Base-by-base conservation (phyloP, 1,139 yeast genomes). In the Pichia terricola region DNA sequence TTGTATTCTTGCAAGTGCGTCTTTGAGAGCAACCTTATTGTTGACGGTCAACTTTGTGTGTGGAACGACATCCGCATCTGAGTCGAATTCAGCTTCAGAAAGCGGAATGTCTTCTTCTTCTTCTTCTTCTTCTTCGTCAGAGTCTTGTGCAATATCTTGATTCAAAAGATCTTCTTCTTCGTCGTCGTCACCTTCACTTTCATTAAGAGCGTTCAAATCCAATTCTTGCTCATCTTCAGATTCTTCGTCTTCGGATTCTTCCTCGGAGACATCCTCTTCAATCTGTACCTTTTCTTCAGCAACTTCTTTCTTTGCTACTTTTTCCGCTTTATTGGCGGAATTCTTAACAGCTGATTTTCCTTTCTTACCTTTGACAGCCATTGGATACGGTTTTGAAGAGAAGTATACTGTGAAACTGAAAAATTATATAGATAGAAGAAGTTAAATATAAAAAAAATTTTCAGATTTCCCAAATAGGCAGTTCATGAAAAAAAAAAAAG, bases 31-130 rank as follows among this genome's bases (percentile, higher is more conserved):
- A 31, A 82, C 79, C 42, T 67, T 69, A 61, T 83, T 82, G 62
- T 83, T 82, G 52, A 83, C 67, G 26, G 96, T 89, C 43, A 87
- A 73, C 63, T 88, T 88, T 48, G 94, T 88, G 66, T 83, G 79
- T 42, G 98, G 96, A 31, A 89, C 79, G 34, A 74, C 66, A 53
- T 75, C 81, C n/a, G 79, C 78, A 55, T 75, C 81, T 3, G 77
- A 72, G 54, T 75, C 81, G 45, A 73, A 59, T 53, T 76, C 81
- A 35, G 74, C 81, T 44, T 83, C 91, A 1, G 89, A 81, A 45
- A 81, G 70, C 38, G 89, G 81, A 38, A 83, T 70, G 52, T 82
- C 91, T 56, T 81, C 84, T 48, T 72, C 78, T 27, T 70, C 75
- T 39, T 67, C 72, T 32, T 67, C 73, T 35, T 67, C 71, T 35